Evolutionary conservation across 164 flowering plant species (phyloP).

Genomic region (Aristolochia californica): DNA sequence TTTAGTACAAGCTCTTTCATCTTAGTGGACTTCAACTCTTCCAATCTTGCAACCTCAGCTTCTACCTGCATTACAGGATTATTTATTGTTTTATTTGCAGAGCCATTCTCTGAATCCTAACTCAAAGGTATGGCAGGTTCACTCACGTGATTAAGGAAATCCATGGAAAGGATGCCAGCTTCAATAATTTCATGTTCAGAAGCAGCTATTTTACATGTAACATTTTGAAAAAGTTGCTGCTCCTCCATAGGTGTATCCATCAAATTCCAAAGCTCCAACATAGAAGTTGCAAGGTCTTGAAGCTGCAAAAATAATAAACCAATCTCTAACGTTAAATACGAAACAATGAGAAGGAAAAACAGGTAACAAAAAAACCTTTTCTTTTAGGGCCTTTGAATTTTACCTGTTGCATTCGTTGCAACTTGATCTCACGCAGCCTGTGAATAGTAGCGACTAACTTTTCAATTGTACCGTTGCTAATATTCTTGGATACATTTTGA

Average conservation of each 20-base stretch:
- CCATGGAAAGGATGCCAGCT: constrained; percentile 44
- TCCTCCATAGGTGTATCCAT: constrained; percentile 83
- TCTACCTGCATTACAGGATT: background rate
- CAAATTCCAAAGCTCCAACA: constrained; percentile 78
- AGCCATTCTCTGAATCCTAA: too few relatives aligned
- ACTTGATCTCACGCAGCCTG: constrained; percentile 42
- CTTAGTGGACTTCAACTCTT: background rate
- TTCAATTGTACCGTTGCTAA: constrained; percentile 37
- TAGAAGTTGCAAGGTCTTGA: constrained; percentile 57
- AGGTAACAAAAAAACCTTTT: too few relatives aligned
- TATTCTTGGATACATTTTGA: constrained; percentile 27
- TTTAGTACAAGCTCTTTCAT: constrained; percentile 5
- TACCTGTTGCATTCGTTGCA: constrained; percentile 58
- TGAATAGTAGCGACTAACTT: constrained; percentile 31
- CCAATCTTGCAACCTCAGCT: background rate
- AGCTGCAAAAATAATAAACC: constrained; percentile 27
- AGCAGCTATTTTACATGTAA: constrained; percentile 62
- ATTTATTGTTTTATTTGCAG: too few relatives aligned
- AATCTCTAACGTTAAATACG: too few relatives aligned
- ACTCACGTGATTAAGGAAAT: constrained; percentile 50
- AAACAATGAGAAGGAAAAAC: too few relatives aligned
- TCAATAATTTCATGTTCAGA: constrained; percentile 58
- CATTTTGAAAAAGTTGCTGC: constrained; percentile 62
- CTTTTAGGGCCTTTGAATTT: background rate
- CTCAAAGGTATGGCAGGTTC: too few relatives aligned